Evolutionary conservation across 148 eudicot species (phyloP), one percentile per base, ranked within the genome.

Genomic region (Nepenthes mirabilis): DNA sequence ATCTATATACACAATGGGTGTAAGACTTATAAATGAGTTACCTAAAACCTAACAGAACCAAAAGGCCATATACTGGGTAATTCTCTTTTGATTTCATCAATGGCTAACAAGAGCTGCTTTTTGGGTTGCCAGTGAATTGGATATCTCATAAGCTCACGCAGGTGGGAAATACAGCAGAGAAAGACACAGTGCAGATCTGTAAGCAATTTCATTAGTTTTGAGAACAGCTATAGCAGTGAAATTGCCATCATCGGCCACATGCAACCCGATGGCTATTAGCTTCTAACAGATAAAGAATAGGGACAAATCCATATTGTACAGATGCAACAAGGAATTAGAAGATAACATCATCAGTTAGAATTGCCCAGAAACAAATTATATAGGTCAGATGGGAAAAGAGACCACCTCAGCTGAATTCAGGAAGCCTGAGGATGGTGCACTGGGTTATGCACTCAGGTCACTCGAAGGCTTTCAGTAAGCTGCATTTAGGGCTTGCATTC

Each of bases 91-190:
- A 23, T 23, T 23, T 23, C 23, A 23, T 23, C 23, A 23, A 23
- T 23, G 0, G 23, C 23, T 23, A 23, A 23, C 23, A 23, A 23
- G 23, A 23, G 23, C 23, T 23, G 23, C 23, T 23, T 23, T 23
- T 23, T 23, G 23, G 23, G 54, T 47, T 37, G 76, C 81, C 90
- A 84, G 90, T 70, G 81, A 84, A 68, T 68, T 83, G 0, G 90
- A 84, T 84, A 76, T 47, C 71, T 84, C 36, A 71, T 83, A 82
- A 84, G 86, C 86, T 84, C 9, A 79, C 65, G 65, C 80, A 84
- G 71, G 79, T 84, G 86, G 86, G 90, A 13, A 84, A 70, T 67
- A 64, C 80, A 68, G 68, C 68, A 64, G 77, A 80, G 12, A 68
- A 72, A 35, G 84, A 82, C 50, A 65, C 79, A 37, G 8, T 47